These are phyloP conservation scores for Starmerella sp. DNA, from an alignment of 805 yeast species.

Conservation along the genomic window DNA sequence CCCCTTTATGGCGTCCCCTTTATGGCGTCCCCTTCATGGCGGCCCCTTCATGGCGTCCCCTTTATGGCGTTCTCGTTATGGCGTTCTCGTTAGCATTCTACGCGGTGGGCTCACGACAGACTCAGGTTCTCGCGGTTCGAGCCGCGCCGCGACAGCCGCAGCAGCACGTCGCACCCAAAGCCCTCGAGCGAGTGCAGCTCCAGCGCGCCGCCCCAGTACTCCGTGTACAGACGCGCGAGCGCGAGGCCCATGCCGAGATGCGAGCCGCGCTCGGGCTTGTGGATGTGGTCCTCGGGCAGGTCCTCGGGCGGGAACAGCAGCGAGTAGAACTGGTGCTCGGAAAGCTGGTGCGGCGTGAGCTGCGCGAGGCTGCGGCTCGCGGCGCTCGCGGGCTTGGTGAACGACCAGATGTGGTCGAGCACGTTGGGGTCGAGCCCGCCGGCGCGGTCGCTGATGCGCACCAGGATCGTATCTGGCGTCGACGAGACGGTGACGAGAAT, in stretches of 20 bases:
- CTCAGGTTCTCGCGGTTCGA: slow-evolving; percentile 50
- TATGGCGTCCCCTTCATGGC: too few relatives aligned
- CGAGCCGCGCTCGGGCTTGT: slow-evolving; percentile 57
- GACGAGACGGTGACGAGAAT: slow-evolving; percentile 65
- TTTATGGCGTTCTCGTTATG: too few relatives aligned
- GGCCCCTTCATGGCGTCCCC: too few relatives aligned
- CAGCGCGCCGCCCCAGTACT: slow-evolving; percentile 91
- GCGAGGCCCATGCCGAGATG: slow-evolving; percentile 85
- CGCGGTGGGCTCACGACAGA: slow-evolving; percentile 46
- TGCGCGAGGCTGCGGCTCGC: neutral
- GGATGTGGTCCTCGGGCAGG: slow-evolving; percentile 3
- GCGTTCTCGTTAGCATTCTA: too few relatives aligned
- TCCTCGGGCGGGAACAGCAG: slow-evolving; percentile 20
- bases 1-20: too few relatives aligned
- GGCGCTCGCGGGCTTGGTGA: slow-evolving; percentile 37
- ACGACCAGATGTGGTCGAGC: slow-evolving; percentile 67
- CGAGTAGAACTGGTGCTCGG: slow-evolving; percentile 18
- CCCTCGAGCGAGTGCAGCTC: slow-evolving; percentile 78
- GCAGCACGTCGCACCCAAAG: slow-evolving; percentile 79
- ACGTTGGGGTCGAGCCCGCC: slow-evolving; percentile 64
- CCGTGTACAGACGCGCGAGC: slow-evolving; percentile 84
- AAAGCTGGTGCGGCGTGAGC: slow-evolving; percentile 17
- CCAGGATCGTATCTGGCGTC: slow-evolving; percentile 53
- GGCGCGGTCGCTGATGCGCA: slow-evolving; percentile 79
- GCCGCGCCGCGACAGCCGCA: slow-evolving; percentile 71